phyloP scores from a whole-genome alignment of 1,139 yeast genomes.

The Diutina sp. region DNA sequence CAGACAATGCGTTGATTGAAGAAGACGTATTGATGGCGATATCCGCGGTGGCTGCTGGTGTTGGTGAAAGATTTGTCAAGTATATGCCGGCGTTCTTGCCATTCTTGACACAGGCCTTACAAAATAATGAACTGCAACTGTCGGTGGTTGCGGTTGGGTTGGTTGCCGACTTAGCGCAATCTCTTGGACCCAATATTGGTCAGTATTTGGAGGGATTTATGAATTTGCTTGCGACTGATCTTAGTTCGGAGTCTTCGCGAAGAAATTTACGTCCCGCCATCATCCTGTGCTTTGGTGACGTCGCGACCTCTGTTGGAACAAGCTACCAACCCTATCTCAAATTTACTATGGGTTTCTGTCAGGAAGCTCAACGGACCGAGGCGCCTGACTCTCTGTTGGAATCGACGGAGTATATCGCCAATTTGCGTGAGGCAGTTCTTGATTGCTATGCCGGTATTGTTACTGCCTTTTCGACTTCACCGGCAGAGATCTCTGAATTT shows the following conservation, averaged over 20 bases:
- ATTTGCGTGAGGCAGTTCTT: conserved; percentile 72
- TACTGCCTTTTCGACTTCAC: conserved; percentile 64
- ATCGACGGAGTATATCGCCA: conserved; percentile 60
- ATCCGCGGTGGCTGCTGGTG: conserved; percentile 80
- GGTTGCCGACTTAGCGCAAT: conserved; percentile 94
- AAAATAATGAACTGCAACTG: conserved; percentile 72
- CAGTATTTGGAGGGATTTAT: conserved; percentile 73
- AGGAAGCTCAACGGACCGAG: conserved; percentile 39
- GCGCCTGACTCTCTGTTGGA: conserved; percentile 56
- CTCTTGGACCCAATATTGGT: conserved; percentile 60
- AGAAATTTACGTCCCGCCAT: conserved; percentile 80
- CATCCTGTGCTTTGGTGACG: conserved; percentile 91
- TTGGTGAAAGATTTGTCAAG: conserved; percentile 44
- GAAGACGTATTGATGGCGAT: conserved; percentile 91
- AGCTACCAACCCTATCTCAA: conserved; percentile 64
- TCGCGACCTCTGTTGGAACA: conserved; percentile 78
- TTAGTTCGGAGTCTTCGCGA: conserved; percentile 54
- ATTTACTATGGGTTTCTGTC: conserved; percentile 64
- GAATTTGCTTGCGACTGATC: conserved; percentile 64
- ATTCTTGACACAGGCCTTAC: conserved; percentile 61
- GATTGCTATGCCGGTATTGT: conserved; percentile 95
- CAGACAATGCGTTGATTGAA: conserved; percentile 65
- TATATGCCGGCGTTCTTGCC: conserved; percentile 81
- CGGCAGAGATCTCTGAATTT: conserved; percentile 55
- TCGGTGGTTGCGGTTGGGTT: conserved; percentile 87